phyloP scores from a whole-genome alignment of 805 yeast species.

The Saturnispora halmiae region DNA sequence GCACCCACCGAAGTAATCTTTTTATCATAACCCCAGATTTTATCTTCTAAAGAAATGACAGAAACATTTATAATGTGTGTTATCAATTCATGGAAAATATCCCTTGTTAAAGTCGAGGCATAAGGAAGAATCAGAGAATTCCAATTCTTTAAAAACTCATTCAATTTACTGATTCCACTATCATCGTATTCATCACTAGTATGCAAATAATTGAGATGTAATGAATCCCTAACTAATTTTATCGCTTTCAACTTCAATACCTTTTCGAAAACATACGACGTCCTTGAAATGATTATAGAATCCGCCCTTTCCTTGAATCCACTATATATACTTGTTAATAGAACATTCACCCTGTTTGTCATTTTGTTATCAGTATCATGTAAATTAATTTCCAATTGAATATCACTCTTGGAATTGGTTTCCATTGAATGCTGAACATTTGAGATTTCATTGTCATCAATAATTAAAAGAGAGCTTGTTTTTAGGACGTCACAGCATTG shows the following conservation, averaged over 20 bases:
- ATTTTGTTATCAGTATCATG: constrained; percentile 10
- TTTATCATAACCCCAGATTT: constrained; percentile 55
- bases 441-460: constrained; percentile 27
- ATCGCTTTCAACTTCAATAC: constrained; percentile 30
- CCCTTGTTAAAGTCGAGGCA: constrained; percentile 26
- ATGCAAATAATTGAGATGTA: constrained; percentile 34
- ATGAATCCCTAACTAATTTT: constrained; percentile 28
- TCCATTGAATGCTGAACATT: constrained; percentile 20
- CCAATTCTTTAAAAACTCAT: constrained; percentile 58
- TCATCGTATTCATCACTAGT: constrained; percentile 20
- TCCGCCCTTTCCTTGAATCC: constrained; percentile 11
- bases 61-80: constrained; percentile 43
- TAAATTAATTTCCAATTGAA: constrained; percentile 17
- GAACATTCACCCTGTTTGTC: constrained; percentile 2
- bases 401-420: constrained; percentile 5
- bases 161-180: constrained; percentile 4
- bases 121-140: constrained; percentile 55
- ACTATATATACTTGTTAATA: constrained; percentile 7
- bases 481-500: constrained; percentile 28
- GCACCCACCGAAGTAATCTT: constrained; percentile 79
- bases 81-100: constrained; percentile 43
- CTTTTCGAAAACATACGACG: constrained; percentile 32
- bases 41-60: constrained; percentile 52
- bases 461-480: constrained; percentile 23
- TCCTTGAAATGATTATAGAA: constrained; percentile 33